Conservation (phyloP, 495 filamentous ascomycete species). For the Hypoxylon crocopeplum region DNA sequence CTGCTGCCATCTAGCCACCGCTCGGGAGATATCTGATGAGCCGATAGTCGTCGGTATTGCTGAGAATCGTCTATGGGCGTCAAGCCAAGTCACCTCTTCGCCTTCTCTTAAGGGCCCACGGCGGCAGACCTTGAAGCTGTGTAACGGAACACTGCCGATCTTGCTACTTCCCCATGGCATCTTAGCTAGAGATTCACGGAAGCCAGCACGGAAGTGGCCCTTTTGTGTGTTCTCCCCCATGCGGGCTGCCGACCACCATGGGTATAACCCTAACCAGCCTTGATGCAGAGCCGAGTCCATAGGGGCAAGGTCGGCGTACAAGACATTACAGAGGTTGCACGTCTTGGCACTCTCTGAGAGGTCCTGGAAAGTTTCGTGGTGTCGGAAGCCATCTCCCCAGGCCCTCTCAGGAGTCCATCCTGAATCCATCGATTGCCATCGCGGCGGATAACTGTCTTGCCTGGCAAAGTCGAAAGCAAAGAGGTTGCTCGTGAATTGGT, state of each 20-base stretch:
- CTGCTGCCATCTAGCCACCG: constrained; percentile 4
- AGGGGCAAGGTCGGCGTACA: constrained; percentile 11
- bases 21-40: background rate
- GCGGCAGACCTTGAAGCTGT: constrained; percentile 22
- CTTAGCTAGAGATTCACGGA: constrained; percentile 5
- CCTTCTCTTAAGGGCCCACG: background rate
- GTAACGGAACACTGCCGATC: constrained; percentile 18
- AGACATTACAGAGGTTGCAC: constrained; percentile 20
- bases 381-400: constrained; percentile 21
- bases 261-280: constrained; percentile 30
- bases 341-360: constrained; percentile 18
- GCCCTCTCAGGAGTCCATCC: constrained; percentile 1
- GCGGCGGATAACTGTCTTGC: constrained; percentile 6
- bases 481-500: constrained; percentile 22
- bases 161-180: constrained; percentile 21
- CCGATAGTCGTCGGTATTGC: background rate
- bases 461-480: constrained; percentile 15
- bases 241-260: constrained; percentile 9
- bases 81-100: constrained; percentile 6
- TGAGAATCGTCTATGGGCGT: constrained; percentile 12
- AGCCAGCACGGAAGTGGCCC: constrained; percentile 26
- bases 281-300: constrained; percentile 6
- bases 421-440: constrained; percentile 5
- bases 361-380: constrained; percentile 13
- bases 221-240: constrained; percentile 14